These are phyloP conservation scores for Eimeria nieschulzi DNA, from an alignment of 169 alveolate species.

Conservation along the genomic window DNA sequence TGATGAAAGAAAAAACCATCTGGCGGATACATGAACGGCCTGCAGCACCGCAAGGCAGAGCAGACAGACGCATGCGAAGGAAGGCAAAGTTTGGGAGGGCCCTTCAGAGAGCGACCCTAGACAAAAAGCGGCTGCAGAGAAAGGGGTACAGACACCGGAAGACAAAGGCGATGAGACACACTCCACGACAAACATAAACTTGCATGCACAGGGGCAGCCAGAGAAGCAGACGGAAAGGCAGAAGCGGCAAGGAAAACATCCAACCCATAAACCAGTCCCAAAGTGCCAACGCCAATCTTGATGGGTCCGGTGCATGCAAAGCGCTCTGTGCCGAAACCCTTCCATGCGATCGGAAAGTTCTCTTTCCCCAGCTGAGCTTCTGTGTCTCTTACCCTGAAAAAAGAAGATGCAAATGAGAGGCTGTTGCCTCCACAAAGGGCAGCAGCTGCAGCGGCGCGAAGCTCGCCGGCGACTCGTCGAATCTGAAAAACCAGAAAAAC, in stretches of 20 bases:
- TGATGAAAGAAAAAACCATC: constrained; percentile 26
- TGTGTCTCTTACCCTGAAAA: neutral
- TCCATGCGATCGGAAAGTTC: no score
- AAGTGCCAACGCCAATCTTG: no score
- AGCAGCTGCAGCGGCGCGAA: constrained; percentile 56
- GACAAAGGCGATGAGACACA: neutral
- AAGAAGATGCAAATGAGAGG: constrained; percentile 10
- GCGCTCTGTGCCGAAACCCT: no score
- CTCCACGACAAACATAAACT: neutral
- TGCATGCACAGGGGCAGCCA: neutral
- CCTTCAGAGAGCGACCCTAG: neutral
- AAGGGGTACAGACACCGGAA: neutral
- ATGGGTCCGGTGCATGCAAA: no score
- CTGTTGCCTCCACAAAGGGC: constrained; percentile 22
- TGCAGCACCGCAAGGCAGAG: neutral
- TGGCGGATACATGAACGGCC: constrained; percentile 35
- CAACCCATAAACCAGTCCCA: no score
- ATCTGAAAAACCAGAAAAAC: neutral
- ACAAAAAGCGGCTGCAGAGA: neutral
- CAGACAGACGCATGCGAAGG: neutral
- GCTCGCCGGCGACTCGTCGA: constrained; percentile 19
- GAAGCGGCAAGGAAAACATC: neutral
- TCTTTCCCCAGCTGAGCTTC: no score
- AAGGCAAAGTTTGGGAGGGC: neutral
- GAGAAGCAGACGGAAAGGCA: neutral